A percentile compares a stretch with the other conserved stretches of the same genome.
phyloP scores from a whole-genome alignment of 192 early-diverging fungal species.

The Coemansia brasiliensis region DNA sequence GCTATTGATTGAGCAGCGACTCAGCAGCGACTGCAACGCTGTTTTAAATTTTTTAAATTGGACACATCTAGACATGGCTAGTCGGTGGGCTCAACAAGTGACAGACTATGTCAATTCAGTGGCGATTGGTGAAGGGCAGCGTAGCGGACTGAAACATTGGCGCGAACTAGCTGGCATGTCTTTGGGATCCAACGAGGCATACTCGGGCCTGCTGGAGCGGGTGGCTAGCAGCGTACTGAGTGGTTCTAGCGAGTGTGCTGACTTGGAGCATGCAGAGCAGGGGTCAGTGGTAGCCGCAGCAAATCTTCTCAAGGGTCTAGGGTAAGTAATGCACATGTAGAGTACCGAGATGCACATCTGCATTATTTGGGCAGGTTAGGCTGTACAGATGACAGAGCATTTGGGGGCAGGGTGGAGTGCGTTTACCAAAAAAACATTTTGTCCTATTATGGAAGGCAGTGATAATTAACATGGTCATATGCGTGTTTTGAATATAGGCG shows the following conservation, averaged over 20 bases:
- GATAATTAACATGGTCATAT: background rate
- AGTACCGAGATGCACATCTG: background rate
- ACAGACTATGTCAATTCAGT: conserved; percentile 14
- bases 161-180: conserved; percentile 26
- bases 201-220: conserved; percentile 23
- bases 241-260: conserved; percentile 9
- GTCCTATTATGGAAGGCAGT: background rate
- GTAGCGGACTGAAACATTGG: conserved; percentile 25
- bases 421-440: background rate
- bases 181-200: conserved; percentile 20
- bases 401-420: conserved; percentile 10
- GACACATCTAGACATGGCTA: background rate
- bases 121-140: conserved; percentile 33
- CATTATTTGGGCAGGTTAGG: background rate
- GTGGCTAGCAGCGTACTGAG: conserved; percentile 27
- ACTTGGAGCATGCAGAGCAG: conserved; percentile 45
- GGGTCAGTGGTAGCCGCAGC: conserved; percentile 25
- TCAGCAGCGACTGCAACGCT: conserved; percentile 24
- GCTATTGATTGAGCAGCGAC: conserved; percentile 26
- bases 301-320: conserved; percentile 48
- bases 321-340: conserved; percentile 25
- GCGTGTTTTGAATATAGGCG: conserved; percentile 20
- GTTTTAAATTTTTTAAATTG: conserved; percentile 8
- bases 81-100: conserved; percentile 24
- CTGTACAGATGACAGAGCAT: background rate